Conservation (phyloP, 306 rosid genomes). For the Mimosa pudica region DNA sequence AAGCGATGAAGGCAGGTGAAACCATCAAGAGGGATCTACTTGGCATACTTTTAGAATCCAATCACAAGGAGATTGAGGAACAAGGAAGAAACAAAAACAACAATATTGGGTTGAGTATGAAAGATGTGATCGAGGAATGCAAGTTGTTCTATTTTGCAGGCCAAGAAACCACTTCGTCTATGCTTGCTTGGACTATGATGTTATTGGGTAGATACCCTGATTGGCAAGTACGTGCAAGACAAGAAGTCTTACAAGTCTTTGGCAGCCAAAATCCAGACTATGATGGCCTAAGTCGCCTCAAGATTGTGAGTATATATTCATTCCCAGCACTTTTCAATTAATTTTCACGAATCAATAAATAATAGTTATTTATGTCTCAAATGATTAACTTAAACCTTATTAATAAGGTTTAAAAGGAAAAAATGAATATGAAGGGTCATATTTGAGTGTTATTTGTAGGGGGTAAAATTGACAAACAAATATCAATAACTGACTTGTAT, state of each 20-base stretch:
- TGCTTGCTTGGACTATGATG: slow-evolving; percentile 10
- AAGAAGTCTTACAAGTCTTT: slow-evolving; percentile 3
- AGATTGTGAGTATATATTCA: not conserved
- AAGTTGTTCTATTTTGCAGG: not conserved
- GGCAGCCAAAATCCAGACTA: not conserved
- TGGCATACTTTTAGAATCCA: slow-evolving; percentile 52
- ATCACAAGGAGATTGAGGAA: slow-evolving; percentile 42
- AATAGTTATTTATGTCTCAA: no score
- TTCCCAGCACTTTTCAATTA: no score
- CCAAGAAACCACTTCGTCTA: not conserved
- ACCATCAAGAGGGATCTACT: slow-evolving; percentile 36
- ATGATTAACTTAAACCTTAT: no score
- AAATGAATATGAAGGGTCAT: no score
- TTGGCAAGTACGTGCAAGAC: not conserved
- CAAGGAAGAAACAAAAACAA: slow-evolving; percentile 10
- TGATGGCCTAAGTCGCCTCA: not conserved
- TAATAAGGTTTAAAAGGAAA: no score
- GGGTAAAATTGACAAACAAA: no score
- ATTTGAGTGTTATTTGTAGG: no score
- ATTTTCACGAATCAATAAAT: no score
- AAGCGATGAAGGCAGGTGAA: slow-evolving; percentile 37
- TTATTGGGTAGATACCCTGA: not conserved
- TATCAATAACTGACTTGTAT: no score
- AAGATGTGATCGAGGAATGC: slow-evolving; percentile 1
- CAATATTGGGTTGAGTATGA: not conserved